A percentile compares a stretch with the other conserved stretches of the same genome.
Evolutionary conservation across 306 rosid species (phyloP).

Genomic region (Calophaca sinica): DNA sequence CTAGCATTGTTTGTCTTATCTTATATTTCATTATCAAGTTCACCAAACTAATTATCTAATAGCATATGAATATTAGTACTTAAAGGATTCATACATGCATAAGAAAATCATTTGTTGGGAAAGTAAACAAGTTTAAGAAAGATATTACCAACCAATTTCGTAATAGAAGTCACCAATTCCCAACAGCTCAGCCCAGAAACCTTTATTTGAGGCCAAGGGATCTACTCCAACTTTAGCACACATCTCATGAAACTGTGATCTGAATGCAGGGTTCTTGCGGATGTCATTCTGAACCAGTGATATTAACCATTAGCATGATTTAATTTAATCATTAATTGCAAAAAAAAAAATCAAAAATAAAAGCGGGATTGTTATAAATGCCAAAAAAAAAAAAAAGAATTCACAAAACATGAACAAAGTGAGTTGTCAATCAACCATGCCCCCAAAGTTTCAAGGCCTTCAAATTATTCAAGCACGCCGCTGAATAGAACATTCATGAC

Average conservation of each 20-base stretch:
- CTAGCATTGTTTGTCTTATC: conserved; percentile 11
- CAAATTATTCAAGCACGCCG: too few species aligned
- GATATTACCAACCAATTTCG: conserved; percentile 82
- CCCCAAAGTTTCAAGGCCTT: conserved; percentile 6
- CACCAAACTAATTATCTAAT: conserved; percentile 11
- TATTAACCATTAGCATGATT: conserved; percentile 28
- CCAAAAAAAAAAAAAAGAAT: conserved; percentile 21
- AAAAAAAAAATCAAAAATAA: neutral
- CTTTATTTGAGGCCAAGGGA: conserved; percentile 95
- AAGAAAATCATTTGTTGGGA: conserved; percentile 28
- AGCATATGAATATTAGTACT: conserved; percentile 21
- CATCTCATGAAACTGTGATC: conserved; percentile 98
- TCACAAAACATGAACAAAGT: conserved; percentile 7
- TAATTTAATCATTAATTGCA: conserved; percentile 23
- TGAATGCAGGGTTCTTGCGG: conserved; percentile 94
- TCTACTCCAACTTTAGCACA: conserved; percentile 98
- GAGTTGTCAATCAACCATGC: conserved; percentile 12
- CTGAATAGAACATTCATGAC: too few species aligned
- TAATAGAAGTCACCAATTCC: conserved; percentile 97
- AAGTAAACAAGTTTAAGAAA: conserved; percentile 41
- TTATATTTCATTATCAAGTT: conserved; percentile 19
- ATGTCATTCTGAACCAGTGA: conserved; percentile 77
- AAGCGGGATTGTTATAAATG: conserved; percentile 11
- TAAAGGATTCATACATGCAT: neutral
- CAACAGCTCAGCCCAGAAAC: conserved; percentile 98